A percentile compares a stretch with the other conserved stretches of the same genome.
These are phyloP conservation scores for Ramalina intermedia DNA, from an alignment of 495 filamentous ascomycete genomes.

Conservation along the genomic window DNA sequence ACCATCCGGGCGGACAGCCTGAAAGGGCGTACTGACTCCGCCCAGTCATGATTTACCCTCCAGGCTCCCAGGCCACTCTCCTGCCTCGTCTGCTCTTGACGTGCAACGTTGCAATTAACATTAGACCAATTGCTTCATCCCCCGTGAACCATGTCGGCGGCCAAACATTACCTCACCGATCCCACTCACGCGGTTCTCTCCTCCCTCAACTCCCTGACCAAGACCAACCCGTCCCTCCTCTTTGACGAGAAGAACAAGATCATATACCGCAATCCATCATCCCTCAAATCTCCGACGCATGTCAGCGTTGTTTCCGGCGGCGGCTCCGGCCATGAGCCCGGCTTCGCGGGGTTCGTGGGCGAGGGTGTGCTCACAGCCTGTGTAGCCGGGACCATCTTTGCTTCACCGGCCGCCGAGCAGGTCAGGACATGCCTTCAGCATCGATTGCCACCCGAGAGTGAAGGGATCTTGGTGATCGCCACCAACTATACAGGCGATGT, in stretches of 20 bases:
- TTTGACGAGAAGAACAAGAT: constrained; percentile 75
- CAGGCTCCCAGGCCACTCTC: too few relatives aligned
- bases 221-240: constrained; percentile 74
- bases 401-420: constrained; percentile 75
- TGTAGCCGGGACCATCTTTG: constrained; percentile 89
- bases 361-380: constrained; percentile 69
- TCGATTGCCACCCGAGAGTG: constrained; percentile 45
- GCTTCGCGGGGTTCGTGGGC: constrained; percentile 60
- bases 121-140: too few relatives aligned
- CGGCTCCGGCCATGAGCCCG: constrained; percentile 86
- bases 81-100: too few relatives aligned
- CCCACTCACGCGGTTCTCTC: constrained; percentile 64
- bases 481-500: constrained; percentile 68
- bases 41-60: too few relatives aligned
- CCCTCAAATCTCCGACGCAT: constrained; percentile 22
- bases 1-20: background rate
- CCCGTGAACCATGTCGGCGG: constrained; percentile 12
- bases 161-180: constrained; percentile 90
- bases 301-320: constrained; percentile 83
- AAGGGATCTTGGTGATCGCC: constrained; percentile 58
- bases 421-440: constrained; percentile 62
- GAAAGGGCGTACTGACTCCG: background rate
- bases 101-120: too few relatives aligned
- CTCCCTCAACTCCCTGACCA: constrained; percentile 60
- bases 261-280: constrained; percentile 58